Base-by-base conservation (phyloP, 208 protist species). In the Lotmaria passim region DNA sequence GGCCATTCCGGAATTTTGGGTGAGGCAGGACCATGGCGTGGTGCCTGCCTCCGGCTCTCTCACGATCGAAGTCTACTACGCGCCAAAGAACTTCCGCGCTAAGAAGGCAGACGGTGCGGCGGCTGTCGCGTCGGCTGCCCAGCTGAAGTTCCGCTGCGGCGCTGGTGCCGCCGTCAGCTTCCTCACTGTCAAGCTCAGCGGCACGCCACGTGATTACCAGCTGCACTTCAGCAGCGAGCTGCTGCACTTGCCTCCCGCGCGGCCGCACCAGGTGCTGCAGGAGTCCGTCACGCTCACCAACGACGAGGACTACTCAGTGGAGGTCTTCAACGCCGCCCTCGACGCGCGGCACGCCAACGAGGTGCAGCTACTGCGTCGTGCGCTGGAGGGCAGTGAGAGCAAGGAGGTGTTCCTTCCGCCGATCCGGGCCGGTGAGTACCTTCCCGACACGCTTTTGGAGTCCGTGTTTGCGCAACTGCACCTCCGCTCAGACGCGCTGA, bases 301-400 rank as follows among this genome's bases (percentile, higher is more conserved):
- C 81, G 67, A 97, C 61, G 88, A 94, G 68, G 85, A 93, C 11
- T 43, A 47, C 41, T 75, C 90, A 0, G 82, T 98, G 12, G 94
- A 98, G 85, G 70, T 99, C 47, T 98, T 87, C 81, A 86, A 66
- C 52, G 57, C 84, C 48, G 87, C 96, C 26, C 84, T 91, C 23
- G 97, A 99, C 78, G 39, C 66, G 24, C 69, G 78, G 43, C 73
- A 94, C 71, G 55, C 69, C 0, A 50, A 83, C 28, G 93, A 98
- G 65, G 65, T 90, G 34, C 53, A 74, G 31, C 74, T 96, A 31
- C 65, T 98, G 41, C 75, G 77, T 11, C 68, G 72, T 46, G 79
- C 78, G 0, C 43, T 92, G 23, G 51, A 41, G 38, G 24, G 70
- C 14, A 71, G 55, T 56, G 21, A 39, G 17, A 65, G 75, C 24